phyloP scores from a whole-genome alignment of 2,329 filamentous ascomycete genomes.

The Colletotrichum lini region DNA sequence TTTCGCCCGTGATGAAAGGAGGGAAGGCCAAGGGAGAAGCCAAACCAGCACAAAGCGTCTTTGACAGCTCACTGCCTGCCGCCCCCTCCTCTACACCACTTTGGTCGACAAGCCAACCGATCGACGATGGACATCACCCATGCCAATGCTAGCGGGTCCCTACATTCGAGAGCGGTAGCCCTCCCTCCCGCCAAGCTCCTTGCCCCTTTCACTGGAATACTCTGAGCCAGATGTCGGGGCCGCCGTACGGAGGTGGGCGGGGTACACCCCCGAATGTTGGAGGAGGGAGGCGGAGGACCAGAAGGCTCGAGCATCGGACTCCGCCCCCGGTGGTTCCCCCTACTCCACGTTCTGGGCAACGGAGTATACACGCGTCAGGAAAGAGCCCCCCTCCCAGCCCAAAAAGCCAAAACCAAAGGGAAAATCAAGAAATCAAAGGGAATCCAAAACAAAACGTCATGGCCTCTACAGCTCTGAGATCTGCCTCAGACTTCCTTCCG shows the following conservation, averaged over 20 bases:
- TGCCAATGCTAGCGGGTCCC: too few species aligned
- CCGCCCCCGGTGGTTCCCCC: neutral
- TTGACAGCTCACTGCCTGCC: neutral
- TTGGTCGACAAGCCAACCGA: too few species aligned
- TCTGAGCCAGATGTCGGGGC: neutral
- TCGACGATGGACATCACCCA: too few species aligned
- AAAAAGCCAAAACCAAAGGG: neutral
- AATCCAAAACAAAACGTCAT: neutral
- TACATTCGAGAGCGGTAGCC: too few species aligned
- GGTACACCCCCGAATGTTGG: neutral
- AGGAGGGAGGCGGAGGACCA: neutral
- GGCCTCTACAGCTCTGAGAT: neutral
- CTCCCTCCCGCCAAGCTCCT: neutral
- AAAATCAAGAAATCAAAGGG: neutral
- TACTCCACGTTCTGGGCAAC: neutral
- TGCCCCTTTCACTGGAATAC: neutral
- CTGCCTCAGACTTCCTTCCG: neutral
- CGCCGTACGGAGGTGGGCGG: neutral
- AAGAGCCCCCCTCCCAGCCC: neutral
- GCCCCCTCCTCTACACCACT: neutral
- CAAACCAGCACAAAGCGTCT: neutral
- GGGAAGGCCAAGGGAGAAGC: neutral
- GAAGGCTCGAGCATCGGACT: neutral
- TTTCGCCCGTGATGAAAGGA: too few species aligned
- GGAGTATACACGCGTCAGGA: neutral